Conservation (phyloP, 208 protist species). For the Strigomonas culicis region DNA sequence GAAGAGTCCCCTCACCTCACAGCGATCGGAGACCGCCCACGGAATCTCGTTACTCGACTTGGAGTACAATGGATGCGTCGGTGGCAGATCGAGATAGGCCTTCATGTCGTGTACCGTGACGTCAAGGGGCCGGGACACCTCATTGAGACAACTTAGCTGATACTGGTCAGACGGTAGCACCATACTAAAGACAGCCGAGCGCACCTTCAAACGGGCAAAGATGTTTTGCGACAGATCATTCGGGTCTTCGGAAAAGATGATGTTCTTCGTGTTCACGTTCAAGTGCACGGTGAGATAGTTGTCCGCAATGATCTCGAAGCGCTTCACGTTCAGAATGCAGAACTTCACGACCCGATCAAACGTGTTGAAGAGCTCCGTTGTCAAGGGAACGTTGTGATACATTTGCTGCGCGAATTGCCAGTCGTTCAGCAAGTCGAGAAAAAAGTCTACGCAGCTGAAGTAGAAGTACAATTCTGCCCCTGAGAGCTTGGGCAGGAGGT, state of each 20-base stretch:
- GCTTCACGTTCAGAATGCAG: slow-evolving; percentile 81
- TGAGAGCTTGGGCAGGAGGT: slow-evolving; percentile 50
- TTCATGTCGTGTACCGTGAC: slow-evolving; percentile 40
- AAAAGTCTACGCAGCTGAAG: slow-evolving; percentile 76
- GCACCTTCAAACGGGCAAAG: slow-evolving; percentile 53
- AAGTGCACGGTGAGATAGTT: slow-evolving; percentile 36
- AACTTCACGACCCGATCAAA: slow-evolving; percentile 52
- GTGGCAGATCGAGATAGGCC: slow-evolving; percentile 51
- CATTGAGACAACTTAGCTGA: slow-evolving; percentile 73
- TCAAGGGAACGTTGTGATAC: slow-evolving; percentile 77
- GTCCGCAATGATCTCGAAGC: slow-evolving; percentile 69
- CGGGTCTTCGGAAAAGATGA: slow-evolving; percentile 73
- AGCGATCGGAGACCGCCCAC: slow-evolving; percentile 37
- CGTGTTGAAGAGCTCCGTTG: slow-evolving; percentile 79
- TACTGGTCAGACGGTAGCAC: slow-evolving; percentile 76
- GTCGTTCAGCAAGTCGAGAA: slow-evolving; percentile 81
- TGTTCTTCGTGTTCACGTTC: slow-evolving; percentile 78
- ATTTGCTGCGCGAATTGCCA: slow-evolving; percentile 80
- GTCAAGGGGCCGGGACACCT: slow-evolving; percentile 67
- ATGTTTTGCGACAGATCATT: slow-evolving; percentile 65
- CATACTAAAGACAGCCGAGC: slow-evolving; percentile 52
- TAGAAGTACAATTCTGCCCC: slow-evolving; percentile 69
- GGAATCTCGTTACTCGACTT: slow-evolving; percentile 33
- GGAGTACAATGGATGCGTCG: slow-evolving; percentile 59
- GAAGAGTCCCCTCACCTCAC: slow-evolving; percentile 55